These are phyloP conservation scores for Exophiala xenobiotica DNA, from an alignment of 2,329 filamentous ascomycete species.

Conservation along the genomic window DNA sequence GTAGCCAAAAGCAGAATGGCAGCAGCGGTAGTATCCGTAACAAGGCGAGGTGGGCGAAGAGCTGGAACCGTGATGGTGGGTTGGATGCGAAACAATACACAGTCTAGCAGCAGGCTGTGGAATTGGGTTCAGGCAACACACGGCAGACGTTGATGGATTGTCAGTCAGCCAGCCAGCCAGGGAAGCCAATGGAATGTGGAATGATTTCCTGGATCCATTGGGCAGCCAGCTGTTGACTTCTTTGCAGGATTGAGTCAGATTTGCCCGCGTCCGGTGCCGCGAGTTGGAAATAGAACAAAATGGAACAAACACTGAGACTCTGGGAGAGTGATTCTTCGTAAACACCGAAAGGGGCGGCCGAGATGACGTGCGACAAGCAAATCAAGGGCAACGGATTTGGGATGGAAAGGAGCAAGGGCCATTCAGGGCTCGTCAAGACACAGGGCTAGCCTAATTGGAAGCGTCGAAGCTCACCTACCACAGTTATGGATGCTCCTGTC, in stretches of 20 bases:
- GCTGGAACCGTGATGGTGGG: conserved; percentile 6
- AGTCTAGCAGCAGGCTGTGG: background rate
- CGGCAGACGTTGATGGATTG: background rate
- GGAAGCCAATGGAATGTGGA: conserved; percentile 8
- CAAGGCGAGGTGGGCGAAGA: conserved; percentile 7
- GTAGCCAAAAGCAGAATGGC: conserved; percentile 5
- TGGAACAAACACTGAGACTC: background rate
- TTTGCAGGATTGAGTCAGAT: conserved; percentile 1
- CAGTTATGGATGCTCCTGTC: too few relatives aligned
- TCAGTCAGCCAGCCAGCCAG: background rate
- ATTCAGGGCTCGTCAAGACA: background rate
- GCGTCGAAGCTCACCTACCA: too few relatives aligned
- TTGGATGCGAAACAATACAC: background rate
- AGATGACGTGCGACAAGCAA: conserved; percentile 5
- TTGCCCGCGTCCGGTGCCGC: conserved; percentile 1
- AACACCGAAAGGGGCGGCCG: background rate
- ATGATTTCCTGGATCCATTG: conserved; percentile 4
- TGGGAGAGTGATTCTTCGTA: background rate
- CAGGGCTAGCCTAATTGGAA: too few relatives aligned
- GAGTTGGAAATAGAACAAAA: conserved; percentile 9
- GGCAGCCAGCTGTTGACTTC: conserved; percentile 7
- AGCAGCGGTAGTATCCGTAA: conserved; percentile 19
- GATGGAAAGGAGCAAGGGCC: background rate
- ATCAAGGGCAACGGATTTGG: background rate
- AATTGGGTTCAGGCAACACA: conserved; percentile 2